phyloP scores from a whole-genome alignment of 2,329 filamentous ascomycete species.

The Xylariaceae sp. region DNA sequence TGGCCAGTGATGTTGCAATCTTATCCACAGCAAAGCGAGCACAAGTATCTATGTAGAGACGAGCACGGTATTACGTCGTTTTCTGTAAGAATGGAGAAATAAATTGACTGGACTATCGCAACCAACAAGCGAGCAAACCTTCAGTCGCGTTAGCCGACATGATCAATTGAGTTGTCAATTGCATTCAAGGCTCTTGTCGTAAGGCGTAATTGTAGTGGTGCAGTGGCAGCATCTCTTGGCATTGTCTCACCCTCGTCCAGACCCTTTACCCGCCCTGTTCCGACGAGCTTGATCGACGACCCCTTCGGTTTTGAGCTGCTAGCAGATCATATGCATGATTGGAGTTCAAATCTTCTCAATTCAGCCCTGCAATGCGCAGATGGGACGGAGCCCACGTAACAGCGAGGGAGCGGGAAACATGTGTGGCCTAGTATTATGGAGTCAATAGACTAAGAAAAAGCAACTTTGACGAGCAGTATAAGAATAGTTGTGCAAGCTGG shows the following conservation, averaged over 20 bases:
- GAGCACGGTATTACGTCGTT: too few species aligned
- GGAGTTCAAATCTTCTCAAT: neutral
- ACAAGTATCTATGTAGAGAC: too few species aligned
- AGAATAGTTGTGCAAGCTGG: neutral
- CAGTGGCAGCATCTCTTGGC: conserved; percentile 39
- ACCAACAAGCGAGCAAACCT: too few species aligned
- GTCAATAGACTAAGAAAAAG: conserved; percentile 6
- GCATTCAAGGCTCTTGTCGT: neutral
- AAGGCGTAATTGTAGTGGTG: too few species aligned
- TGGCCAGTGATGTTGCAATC: conserved; percentile 11
- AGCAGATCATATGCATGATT: conserved; percentile 5
- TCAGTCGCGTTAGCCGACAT: too few species aligned
- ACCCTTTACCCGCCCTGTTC: conserved; percentile 30
- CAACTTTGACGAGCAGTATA: neutral
- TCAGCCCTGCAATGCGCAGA: too few species aligned
- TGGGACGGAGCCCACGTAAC: neutral
- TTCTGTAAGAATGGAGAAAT: too few species aligned
- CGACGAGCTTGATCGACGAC: conserved; percentile 36
- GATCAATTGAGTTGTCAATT: neutral
- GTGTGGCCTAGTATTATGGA: neutral
- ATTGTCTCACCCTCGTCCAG: conserved; percentile 31
- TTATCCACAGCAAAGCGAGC: neutral
- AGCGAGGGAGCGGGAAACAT: conserved; percentile 1
- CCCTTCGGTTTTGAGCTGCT: conserved; percentile 25
- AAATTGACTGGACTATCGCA: too few species aligned